Conservation (phyloP, 805 yeast genomes). For the Hanseniaspora singularis region DNA sequence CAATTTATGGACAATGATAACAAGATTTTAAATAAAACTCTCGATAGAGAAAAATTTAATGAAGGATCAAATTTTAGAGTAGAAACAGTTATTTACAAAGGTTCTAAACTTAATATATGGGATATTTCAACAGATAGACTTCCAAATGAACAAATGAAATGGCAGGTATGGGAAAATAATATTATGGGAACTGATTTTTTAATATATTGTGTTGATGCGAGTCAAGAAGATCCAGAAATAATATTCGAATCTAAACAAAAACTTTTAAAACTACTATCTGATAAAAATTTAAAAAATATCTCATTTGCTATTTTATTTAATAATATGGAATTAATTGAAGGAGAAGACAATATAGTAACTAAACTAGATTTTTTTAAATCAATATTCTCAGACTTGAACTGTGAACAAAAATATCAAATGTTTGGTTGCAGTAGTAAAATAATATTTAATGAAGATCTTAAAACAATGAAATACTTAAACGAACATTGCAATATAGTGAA, state of each 20-base stretch:
- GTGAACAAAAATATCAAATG: neutral
- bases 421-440: constrained; percentile 1
- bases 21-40: constrained; percentile 4
- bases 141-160: constrained; percentile 58
- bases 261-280: constrained; percentile 63
- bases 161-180: constrained; percentile 74
- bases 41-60: constrained; percentile 11
- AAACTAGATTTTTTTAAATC: neutral
- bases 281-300: constrained; percentile 61
- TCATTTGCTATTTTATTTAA: constrained; percentile 1
- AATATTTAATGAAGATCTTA: neutral
- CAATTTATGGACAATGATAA: neutral
- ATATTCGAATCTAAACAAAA: constrained; percentile 69
- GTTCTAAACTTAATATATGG: constrained; percentile 79
- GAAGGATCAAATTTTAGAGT: constrained; percentile 29
- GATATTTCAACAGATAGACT: constrained; percentile 72
- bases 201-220: constrained; percentile 72
- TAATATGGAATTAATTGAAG: neutral
- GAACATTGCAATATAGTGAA: neutral
- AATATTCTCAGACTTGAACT: neutral
- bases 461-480: neutral
- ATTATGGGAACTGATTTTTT: constrained; percentile 87
- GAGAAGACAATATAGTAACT: constrained; percentile 1
- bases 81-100: constrained; percentile 71
- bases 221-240: constrained; percentile 54